phyloP scores from a whole-genome alignment of 2,329 filamentous ascomycete genomes.

The Domatiomyces catenatus region DNA sequence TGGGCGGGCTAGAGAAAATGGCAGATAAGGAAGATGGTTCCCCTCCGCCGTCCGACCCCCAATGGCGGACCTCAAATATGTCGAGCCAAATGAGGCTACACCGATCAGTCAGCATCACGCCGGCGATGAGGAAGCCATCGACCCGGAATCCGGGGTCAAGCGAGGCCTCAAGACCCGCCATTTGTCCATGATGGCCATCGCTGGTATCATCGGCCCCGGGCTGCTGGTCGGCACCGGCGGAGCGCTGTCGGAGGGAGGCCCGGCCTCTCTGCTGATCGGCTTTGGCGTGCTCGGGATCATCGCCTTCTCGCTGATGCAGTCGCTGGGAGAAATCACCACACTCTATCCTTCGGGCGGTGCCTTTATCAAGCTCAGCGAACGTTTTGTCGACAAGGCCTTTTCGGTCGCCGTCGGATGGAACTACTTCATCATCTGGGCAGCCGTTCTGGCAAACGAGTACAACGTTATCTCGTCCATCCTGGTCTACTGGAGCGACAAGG shows the following conservation, averaged over 20 bases:
- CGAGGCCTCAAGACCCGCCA: conserved; percentile 32
- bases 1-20: not conserved
- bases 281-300: conserved; percentile 46
- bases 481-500: conserved; percentile 31
- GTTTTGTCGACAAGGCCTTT: conserved; percentile 34
- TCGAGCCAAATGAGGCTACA: not conserved
- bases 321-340: conserved; percentile 53
- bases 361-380: conserved; percentile 53
- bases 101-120: not conserved
- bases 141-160: conserved; percentile 10
- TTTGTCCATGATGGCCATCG: conserved; percentile 50
- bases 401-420: conserved; percentile 32
- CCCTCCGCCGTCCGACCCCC: not conserved
- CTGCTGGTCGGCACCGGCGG: conserved; percentile 13
- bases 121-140: conserved; percentile 5
- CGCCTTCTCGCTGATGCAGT: conserved; percentile 61
- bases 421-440: conserved; percentile 19
- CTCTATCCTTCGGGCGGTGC: conserved; percentile 63
- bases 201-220: conserved; percentile 24
- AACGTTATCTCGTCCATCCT: conserved; percentile 18
- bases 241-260: conserved; percentile 24
- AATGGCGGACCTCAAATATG: not conserved
- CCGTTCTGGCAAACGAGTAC: conserved; percentile 12
- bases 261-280: conserved; percentile 23
- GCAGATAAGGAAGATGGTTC: not conserved